phyloP scores from a whole-genome alignment of 1,284 basidiomycete genomes.

The Neonothopanus nambi region DNA sequence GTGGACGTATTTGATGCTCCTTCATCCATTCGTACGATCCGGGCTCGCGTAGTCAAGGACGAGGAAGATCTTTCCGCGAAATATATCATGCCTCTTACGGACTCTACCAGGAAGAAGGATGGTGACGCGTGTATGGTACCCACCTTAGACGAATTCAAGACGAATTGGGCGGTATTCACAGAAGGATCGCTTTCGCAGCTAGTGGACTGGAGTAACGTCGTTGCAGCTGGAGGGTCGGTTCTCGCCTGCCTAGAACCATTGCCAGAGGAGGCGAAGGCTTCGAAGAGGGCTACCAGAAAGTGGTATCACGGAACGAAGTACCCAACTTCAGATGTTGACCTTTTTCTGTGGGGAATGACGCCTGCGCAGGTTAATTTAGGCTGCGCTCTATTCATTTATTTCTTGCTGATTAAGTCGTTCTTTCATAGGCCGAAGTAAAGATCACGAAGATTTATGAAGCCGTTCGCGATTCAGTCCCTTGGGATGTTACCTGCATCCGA shows the following conservation, averaged over 20 bases:
- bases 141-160: slow-evolving; percentile 54
- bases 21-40: slow-evolving; percentile 43
- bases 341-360: slow-evolving; percentile 60
- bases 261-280: slow-evolving; percentile 43
- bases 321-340: slow-evolving; percentile 61
- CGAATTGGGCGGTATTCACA: slow-evolving; percentile 59
- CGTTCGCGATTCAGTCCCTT: slow-evolving; percentile 60
- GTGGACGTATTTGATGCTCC: slow-evolving; percentile 56
- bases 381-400: background rate
- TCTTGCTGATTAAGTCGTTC: background rate
- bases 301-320: slow-evolving; percentile 53
- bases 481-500: slow-evolving; percentile 64
- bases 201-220: slow-evolving; percentile 58
- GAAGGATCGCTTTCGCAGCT: slow-evolving; percentile 59
- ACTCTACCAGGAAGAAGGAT: slow-evolving; percentile 38
- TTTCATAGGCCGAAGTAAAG: slow-evolving; percentile 52
- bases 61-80: slow-evolving; percentile 40
- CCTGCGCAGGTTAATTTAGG: slow-evolving; percentile 41
- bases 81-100: slow-evolving; percentile 46
- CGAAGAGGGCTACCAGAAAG: slow-evolving; percentile 55
- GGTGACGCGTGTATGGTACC: slow-evolving; percentile 46
- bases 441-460: slow-evolving; percentile 58
- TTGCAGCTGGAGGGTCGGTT: slow-evolving; percentile 60
- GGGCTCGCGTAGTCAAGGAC: slow-evolving; percentile 41
- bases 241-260: slow-evolving; percentile 55